Conservation (phyloP, 2,329 filamentous ascomycete genomes). For the Nigrospora oryzae region DNA sequence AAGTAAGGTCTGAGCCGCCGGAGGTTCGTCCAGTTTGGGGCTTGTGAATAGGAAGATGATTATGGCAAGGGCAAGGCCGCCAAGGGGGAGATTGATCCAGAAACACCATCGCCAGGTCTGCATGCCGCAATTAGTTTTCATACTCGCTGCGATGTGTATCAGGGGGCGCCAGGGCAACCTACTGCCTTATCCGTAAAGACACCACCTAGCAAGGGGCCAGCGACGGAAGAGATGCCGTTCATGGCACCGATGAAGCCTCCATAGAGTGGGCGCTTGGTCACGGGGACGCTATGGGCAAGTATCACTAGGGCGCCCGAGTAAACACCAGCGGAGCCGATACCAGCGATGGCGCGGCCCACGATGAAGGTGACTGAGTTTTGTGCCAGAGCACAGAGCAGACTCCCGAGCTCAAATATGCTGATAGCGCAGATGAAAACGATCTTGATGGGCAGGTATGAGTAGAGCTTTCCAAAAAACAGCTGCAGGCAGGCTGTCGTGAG, state of each 20-base stretch:
- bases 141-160: not conserved
- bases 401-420: conserved; percentile 26
- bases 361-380: conserved; percentile 21
- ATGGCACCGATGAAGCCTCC: conserved; percentile 15
- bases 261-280: conserved; percentile 10
- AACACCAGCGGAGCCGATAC: conserved; percentile 24
- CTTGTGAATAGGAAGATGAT: conserved; percentile 12
- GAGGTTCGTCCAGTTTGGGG: conserved; percentile 2
- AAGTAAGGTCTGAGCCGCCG: not conserved
- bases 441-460: conserved; percentile 29
- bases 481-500: conserved; percentile 27
- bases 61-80: conserved; percentile 12
- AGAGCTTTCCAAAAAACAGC: conserved; percentile 26
- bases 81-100: conserved; percentile 21
- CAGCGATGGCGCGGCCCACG: conserved; percentile 24
- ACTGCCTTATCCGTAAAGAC: conserved; percentile 22
- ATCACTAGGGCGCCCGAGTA: conserved; percentile 8
- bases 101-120: conserved; percentile 22
- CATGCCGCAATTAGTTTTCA: not conserved
- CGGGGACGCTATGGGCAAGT: conserved; percentile 10
- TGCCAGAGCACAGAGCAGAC: conserved; percentile 23
- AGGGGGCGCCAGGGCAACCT: conserved; percentile 14
- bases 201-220: conserved; percentile 19
- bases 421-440: conserved; percentile 22
- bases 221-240: conserved; percentile 30